Conservation (phyloP, 2,329 filamentous ascomycete genomes). For the Chaetomiaceae sp. region DNA sequence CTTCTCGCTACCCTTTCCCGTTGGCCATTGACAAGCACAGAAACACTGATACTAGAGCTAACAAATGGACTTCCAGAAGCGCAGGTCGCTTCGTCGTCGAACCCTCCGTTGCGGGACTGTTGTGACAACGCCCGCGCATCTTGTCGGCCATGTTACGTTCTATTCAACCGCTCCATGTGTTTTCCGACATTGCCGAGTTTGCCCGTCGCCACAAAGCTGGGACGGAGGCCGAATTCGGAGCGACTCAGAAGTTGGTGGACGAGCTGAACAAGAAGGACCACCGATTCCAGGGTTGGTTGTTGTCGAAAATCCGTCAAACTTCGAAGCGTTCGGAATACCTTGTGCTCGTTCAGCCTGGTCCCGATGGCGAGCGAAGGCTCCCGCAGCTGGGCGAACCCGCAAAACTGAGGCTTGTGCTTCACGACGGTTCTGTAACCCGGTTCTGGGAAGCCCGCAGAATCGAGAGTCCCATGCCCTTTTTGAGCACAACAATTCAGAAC, state of each 20-base stretch:
- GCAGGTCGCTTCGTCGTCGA: too few relatives aligned
- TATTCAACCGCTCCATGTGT: not conserved
- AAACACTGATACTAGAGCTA: not conserved
- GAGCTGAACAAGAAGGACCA: conserved; percentile 3
- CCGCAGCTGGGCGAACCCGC: not conserved
- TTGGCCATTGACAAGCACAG: too few relatives aligned
- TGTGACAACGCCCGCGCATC: not conserved
- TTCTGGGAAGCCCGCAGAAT: conserved; percentile 10
- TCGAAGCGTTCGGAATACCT: conserved; percentile 9
- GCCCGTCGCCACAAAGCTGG: conserved; percentile 7
- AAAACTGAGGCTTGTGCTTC: conserved; percentile 6
- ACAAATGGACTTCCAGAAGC: not conserved
- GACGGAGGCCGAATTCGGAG: conserved; percentile 10
- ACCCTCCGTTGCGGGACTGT: not conserved
- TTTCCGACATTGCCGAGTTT: conserved; percentile 6
- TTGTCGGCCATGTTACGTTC: not conserved
- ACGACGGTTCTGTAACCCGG: not conserved
- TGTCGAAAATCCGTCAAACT: conserved; percentile 5
- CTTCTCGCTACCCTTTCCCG: too few relatives aligned
- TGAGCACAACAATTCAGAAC: not conserved
- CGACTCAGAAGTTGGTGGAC: not conserved
- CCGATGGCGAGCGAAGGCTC: conserved; percentile 3
- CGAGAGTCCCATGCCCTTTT: not conserved
- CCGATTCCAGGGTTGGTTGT: conserved; percentile 8
- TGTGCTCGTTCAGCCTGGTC: conserved; percentile 4